Evolutionary conservation across 202 grass and related monocot species (phyloP), one percentile per base, ranked within the genome.

Genomic region (Tripidium arundinaceum): DNA sequence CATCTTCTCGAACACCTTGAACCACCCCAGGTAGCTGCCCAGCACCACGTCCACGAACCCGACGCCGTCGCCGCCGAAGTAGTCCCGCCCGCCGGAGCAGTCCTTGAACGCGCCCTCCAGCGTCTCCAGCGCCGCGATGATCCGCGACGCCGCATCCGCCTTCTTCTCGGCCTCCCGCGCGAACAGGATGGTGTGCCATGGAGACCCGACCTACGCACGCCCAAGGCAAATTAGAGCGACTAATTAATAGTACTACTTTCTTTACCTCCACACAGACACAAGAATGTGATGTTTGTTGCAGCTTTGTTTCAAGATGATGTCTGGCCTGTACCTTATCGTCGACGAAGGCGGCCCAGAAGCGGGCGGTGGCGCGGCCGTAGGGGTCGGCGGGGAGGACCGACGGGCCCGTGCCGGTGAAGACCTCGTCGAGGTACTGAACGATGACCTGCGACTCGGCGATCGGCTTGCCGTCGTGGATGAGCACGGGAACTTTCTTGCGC

Each of bases 341-440:
- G 65, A 93, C 72, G 70, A 68, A 90, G 16, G 78, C 62, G 49
- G 88, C 88, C 88, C 91, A 90, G 52, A 93, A 90, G 27, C 88
- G 85, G 54, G 78, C 79, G 27, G 66, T 47, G 58, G 85, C 91
- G 14, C 91, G 85, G 1, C 74, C n/a, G 57, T 77, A 62, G 0
- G 85, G 85, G 76, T 88, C 82, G 43, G 14, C 0, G 4, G 87
- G 84, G 25, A 93, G 84, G 78, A 93, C 0, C 4, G 67, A 59
- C 1, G 83, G 62, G 38, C 75, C 75, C 1, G 34, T 1, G 37
- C 29, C 40, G 13, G 24, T 0, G 21, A 81, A 86, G 24, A 7
- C 81, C 74, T 92, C 87, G 65, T 87, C 84, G 65, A 90, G n/a
- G 72, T 92, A 92, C 72, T 90, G 61, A n/a, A 92, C 31, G 50